Evolutionary conservation across 2,329 filamentous ascomycete genomes (phyloP), one percentile per base, ranked within the genome.

Genomic region (Metarhizium rileyi): DNA sequence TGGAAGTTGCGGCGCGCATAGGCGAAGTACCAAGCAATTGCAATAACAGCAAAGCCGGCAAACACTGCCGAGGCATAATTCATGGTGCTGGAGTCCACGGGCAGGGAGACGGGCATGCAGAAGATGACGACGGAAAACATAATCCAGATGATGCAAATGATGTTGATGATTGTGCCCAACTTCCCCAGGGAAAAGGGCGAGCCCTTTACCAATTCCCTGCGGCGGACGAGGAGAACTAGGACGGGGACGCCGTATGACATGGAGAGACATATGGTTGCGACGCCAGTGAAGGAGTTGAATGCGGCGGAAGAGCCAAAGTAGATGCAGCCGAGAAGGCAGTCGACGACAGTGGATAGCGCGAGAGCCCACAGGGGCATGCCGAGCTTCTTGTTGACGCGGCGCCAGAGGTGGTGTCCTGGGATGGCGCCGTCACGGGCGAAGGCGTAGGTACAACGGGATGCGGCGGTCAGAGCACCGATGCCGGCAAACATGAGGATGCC

Each of bases 401-500:
- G 75, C 83, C 83, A 89, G 10, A 86, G 64, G 25, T 72, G 70
- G 55, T 83, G 83, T 1, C 82, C 83, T 0, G 85, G 85, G 49
- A 89, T 86, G 9, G 84, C 86, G 20, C 83, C 84, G 62, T 89
- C 85, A 42, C 85, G 76, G 2, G 85, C 83, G 63, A 89, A 89
- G 12, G 86, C 84, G 59, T 86, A 89, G 1, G 83, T 87, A 69
- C 84, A 87, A 23, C 86, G 76, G 47, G 80, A 84, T 2, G 86
- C 81, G 2, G 86, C 86, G 0, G 86, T 90, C 20, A 90, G 69
- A 1, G 86, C 82, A 6, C 85, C 86, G 30, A 85, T 81, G 20
- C 86, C 86, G 1, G 86, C 85, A 59, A 90, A 89, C 62, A 90
- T 75, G 52, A 86, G 73, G 58, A 91, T 88, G 1, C 86, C 85